Percentiles rank a stretch among this genome's conserved stretches.
phyloP scores from a whole-genome alignment of 306 rosid genomes.

The Medicago ruthenica region DNA sequence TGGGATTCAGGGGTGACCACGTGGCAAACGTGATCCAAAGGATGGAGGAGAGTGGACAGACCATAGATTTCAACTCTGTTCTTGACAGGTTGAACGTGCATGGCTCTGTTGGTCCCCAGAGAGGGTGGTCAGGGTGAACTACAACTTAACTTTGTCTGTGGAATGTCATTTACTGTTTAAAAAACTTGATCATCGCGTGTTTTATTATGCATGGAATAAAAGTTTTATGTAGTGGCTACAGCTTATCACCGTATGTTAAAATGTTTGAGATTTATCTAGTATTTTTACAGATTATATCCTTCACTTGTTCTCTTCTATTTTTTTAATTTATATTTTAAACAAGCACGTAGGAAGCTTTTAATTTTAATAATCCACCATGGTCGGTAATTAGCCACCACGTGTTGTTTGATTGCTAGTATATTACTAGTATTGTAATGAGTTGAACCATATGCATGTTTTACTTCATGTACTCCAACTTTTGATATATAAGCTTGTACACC shows the following conservation, averaged over 20 bases:
- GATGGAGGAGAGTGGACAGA: slow-evolving; percentile 94
- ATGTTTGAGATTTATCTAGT: slow-evolving; percentile 39
- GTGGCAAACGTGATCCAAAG: slow-evolving; percentile 82
- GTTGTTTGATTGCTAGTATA: too few relatives aligned
- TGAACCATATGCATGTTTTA: too few relatives aligned
- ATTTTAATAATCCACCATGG: not conserved
- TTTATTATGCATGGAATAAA: slow-evolving; percentile 95
- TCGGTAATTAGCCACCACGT: too few relatives aligned
- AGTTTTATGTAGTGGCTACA: slow-evolving; percentile 50
- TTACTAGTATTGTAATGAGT: too few relatives aligned
- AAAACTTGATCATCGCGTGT: slow-evolving; percentile 67
- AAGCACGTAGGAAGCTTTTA: slow-evolving; percentile 10
- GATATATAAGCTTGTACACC: too few relatives aligned
- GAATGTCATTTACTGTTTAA: not conserved
- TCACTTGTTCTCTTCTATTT: slow-evolving; percentile 23
- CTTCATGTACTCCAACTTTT: too few relatives aligned
- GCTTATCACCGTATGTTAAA: slow-evolving; percentile 50
- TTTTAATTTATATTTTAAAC: not conserved
- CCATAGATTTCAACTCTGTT: slow-evolving; percentile 84
- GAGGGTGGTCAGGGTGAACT: slow-evolving; percentile 79
- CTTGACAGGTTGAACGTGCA: slow-evolving; percentile 85
- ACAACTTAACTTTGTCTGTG: not conserved
- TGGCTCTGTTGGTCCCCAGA: slow-evolving; percentile 71
- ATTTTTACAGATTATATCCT: slow-evolving; percentile 38
- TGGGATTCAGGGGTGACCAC: slow-evolving; percentile 92